A percentile compares a stretch with the other conserved stretches of the same genome.
These are phyloP conservation scores for Bidens hawaiensis DNA, from an alignment of 140 eudicot genomes.

Conservation along the genomic window DNA sequence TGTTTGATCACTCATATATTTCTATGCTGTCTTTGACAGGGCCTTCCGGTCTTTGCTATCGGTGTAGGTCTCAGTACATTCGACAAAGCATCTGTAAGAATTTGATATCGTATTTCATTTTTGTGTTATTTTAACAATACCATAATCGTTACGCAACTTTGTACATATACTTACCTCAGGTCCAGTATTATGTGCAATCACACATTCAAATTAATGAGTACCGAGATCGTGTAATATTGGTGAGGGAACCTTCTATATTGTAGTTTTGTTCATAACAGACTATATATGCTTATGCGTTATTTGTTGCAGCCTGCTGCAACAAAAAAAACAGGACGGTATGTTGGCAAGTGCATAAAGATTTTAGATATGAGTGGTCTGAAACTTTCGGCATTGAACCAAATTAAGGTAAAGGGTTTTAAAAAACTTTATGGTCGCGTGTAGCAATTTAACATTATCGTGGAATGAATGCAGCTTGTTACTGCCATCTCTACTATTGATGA, in stretches of 20 bases:
- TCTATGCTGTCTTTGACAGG: conserved; percentile 33
- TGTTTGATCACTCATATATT: not conserved
- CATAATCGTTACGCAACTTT: not conserved
- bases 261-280: not conserved
- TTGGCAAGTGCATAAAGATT: conserved; percentile 63
- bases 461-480: conserved; percentile 50
- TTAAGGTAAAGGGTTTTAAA: conserved; percentile 40
- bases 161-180: conserved; percentile 26
- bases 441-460: not conserved
- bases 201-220: conserved; percentile 79
- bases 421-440: not conserved
- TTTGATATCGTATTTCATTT: not conserved
- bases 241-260: conserved; percentile 22
- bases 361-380: conserved; percentile 75
- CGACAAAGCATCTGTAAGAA: conserved; percentile 78
- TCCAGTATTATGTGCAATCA: conserved; percentile 72
- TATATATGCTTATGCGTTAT: not conserved
- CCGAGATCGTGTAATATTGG: conserved; percentile 74
- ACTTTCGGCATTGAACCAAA: conserved; percentile 65
- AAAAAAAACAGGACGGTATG: conserved; percentile 47
- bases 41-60: conserved; percentile 70
- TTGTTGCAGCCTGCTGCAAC: conserved; percentile 57
- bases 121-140: conserved; percentile 9
- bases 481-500: conserved; percentile 62
- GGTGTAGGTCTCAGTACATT: conserved; percentile 70